A percentile compares a stretch with the other conserved stretches of the same genome.
Evolutionary conservation across 116 monocot species (phyloP).

Genomic region (Papilionanthe hybrid): DNA sequence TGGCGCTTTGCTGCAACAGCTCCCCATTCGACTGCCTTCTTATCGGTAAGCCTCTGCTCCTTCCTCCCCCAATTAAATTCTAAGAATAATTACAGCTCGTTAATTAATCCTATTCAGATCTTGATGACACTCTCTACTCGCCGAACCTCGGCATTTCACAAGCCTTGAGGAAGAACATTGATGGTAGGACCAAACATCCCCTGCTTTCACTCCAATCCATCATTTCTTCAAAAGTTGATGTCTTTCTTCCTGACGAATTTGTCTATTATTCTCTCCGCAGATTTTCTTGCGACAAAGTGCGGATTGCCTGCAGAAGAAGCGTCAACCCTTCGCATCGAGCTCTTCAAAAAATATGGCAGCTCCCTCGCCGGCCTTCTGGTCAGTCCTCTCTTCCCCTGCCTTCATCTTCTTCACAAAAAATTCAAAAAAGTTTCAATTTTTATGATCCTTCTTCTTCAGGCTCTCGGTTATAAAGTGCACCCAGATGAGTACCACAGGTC

Average conservation of each 20-base stretch:
- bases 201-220: background rate
- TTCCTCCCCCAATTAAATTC: background rate
- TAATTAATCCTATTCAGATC: constrained; percentile 34
- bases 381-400: background rate
- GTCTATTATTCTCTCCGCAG: constrained; percentile 14
- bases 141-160: constrained; percentile 44
- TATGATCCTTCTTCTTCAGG: constrained; percentile 28
- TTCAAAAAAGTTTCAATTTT: background rate
- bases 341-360: constrained; percentile 79
- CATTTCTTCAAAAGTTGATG: background rate
- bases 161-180: constrained; percentile 67
- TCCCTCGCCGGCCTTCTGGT: constrained; percentile 79
- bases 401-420: background rate
- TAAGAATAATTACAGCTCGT: background rate
- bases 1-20: constrained; percentile 3
- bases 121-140: constrained; percentile 91
- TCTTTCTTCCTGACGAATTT: background rate
- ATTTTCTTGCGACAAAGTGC: constrained; percentile 47
- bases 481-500: constrained; percentile 94
- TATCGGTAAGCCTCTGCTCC: constrained; percentile 31
- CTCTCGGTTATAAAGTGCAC: constrained; percentile 67
- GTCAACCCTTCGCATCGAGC: constrained; percentile 51
- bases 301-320: constrained; percentile 47
- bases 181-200: constrained; percentile 28
- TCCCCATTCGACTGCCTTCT: constrained; percentile 85